Conservation (phyloP, 2,329 filamentous ascomycete genomes). For the Alternaria sp. region DNA sequence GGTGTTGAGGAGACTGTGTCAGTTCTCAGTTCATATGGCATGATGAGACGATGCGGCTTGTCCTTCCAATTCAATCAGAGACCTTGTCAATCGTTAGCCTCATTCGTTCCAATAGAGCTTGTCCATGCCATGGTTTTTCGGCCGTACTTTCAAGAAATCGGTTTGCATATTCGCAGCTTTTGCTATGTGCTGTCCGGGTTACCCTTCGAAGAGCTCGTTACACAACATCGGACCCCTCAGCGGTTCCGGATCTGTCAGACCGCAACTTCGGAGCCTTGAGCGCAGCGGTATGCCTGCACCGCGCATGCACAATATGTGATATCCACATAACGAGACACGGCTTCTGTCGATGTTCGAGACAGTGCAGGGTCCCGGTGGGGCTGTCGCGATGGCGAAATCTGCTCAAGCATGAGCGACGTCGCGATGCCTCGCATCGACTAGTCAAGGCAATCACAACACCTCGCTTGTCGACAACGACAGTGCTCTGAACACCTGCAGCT, state of each 20-base stretch:
- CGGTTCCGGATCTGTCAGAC: conserved; percentile 5
- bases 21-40: neutral
- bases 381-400: neutral
- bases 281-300: neutral
- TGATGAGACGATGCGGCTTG: neutral
- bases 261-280: neutral
- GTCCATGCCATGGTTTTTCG: neutral
- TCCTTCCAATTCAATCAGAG: neutral
- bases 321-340: conserved; percentile 9
- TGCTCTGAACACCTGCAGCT: neutral
- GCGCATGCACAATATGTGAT: neutral
- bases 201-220: neutral
- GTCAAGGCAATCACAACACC: neutral
- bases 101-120: neutral
- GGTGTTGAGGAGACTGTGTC: neutral
- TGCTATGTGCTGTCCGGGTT: neutral
- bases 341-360: neutral
- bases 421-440: neutral
- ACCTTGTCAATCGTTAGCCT: neutral
- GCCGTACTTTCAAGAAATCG: neutral
- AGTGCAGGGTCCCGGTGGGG: neutral
- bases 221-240: neutral
- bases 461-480: neutral
- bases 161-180: neutral
- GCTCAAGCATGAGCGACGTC: neutral